Percentiles rank a stretch among this genome's conserved stretches.
Conservation (phyloP, 805 yeast genomes). For the Candida alai region DNA sequence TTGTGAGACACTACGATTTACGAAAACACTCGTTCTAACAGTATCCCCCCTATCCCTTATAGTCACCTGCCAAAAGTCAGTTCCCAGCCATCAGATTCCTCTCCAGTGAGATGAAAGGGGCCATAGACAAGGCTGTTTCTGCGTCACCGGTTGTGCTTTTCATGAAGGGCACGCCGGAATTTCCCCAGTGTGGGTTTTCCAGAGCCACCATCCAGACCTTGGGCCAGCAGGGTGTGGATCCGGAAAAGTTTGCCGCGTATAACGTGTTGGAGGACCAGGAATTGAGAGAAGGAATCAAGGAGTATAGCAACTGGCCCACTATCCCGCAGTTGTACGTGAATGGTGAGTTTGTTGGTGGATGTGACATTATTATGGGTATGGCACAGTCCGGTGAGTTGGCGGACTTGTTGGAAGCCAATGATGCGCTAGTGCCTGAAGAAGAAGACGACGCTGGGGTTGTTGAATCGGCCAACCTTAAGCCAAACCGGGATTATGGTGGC, state of each 20-base stretch:
- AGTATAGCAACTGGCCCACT: conserved; percentile 96
- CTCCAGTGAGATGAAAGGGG: conserved; percentile 74
- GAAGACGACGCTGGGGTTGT: conserved; percentile 30
- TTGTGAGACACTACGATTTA: too few relatives aligned
- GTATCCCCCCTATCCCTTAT: too few relatives aligned
- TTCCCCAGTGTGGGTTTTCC: conserved; percentile 97
- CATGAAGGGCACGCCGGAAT: conserved; percentile 98
- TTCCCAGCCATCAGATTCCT: conserved; percentile 40
- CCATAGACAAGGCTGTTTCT: conserved; percentile 79
- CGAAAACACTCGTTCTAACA: too few relatives aligned
- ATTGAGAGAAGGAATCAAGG: conserved; percentile 92
- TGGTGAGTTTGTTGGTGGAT: conserved; percentile 94
- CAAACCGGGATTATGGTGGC: conserved; percentile 14
- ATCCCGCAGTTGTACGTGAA: conserved; percentile 93
- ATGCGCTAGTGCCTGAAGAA: conserved; percentile 78
- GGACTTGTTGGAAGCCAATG: conserved; percentile 73
- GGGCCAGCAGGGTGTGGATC: conserved; percentile 97
- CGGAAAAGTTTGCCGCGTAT: conserved; percentile 92
- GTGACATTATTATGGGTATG: conserved; percentile 92
- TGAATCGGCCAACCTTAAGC: conserved; percentile 30
- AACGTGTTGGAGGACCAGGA: conserved; percentile 94
- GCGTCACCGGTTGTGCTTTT: conserved; percentile 94
- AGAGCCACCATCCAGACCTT: conserved; percentile 89
- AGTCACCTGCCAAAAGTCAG: conserved; percentile 1
- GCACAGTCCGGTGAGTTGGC: conserved; percentile 87